Base-by-base conservation (phyloP, 1,139 yeast genomes). In the Lodderomyces margitis region DNA sequence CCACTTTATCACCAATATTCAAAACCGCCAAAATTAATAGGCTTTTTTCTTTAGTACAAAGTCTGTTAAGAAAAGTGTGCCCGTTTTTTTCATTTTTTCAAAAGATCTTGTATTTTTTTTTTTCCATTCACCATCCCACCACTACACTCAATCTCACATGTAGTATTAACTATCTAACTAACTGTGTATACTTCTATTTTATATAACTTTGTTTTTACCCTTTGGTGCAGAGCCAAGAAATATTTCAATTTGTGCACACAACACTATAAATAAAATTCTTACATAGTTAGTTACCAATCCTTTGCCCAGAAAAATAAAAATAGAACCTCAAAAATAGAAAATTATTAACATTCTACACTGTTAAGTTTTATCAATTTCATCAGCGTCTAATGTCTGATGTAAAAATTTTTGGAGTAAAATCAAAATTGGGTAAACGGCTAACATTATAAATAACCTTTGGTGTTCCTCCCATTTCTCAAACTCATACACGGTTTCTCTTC, bases 261-360 rank as follows among this genome's bases (percentile, higher is more conserved):
- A 32, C 24, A 32, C 35, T 21, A 32, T n/a, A 32, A 28, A 14
- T 19, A n/a, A 15, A 5, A 19, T n/a, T n/a, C n/a, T n/a, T n/a
- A n/a, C n/a, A n/a, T n/a, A n/a, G n/a, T n/a, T n/a, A n/a, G 5
- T 19, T 21, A 25, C 34, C 39, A 36, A 28, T 27, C 34, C 39
- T 25, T 27, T 27, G 25, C 17, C 39, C 39, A 36, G 30, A 27
- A 25, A 36, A 35, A 35, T n/a, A 20, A 17, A 15, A 21, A 9
- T 9, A 32, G 16, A 32, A 32, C 33, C 8, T 7, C 7, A 28
- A 28, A 28, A 28, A 28, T 7, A 12, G 10, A 7, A 10, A n/a
- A n/a, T 12, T 7, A 28, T 12, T 11, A 11, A 11, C 14, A 28
- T 7, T 11, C 33, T 28, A n/a, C 14, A 11, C 15, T 28, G 28